Evolutionary conservation across 257 asterid species (phyloP).

Genomic region (Paulownia fortunei): DNA sequence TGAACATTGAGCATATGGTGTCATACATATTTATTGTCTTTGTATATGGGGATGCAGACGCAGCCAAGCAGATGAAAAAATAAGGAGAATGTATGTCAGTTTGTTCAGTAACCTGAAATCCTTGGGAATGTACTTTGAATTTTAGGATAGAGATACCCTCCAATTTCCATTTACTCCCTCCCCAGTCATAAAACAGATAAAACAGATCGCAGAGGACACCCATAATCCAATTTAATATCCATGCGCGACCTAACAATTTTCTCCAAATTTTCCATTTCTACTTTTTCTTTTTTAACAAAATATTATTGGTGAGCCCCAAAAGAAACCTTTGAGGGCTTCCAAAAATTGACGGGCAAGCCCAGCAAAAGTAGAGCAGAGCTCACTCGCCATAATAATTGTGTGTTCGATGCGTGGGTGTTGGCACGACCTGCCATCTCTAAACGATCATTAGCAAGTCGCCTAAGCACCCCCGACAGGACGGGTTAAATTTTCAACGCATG

Average conservation of each 20-base stretch:
- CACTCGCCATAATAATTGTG: constrained; percentile 57
- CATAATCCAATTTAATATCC: too few species aligned
- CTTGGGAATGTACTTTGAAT: constrained; percentile 60
- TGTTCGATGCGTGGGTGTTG: constrained; percentile 76
- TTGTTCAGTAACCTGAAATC: constrained; percentile 63
- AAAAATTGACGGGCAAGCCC: constrained; percentile 85
- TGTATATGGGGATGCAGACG: constrained; percentile 47
- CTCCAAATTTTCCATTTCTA: too few species aligned
- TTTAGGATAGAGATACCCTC: constrained; percentile 62
- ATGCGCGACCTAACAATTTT: too few species aligned
- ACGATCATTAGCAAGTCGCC: constrained; percentile 80
- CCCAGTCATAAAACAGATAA: too few species aligned
- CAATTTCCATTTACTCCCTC: constrained; percentile 58
- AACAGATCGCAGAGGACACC: too few species aligned
- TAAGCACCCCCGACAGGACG: constrained; percentile 82
- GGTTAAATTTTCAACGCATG: too few species aligned
- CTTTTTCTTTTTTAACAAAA: too few species aligned
- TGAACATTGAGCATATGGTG: not conserved
- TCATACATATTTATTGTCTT: constrained; percentile 52
- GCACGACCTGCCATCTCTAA: constrained; percentile 81
- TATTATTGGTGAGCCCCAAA: constrained; percentile 42
- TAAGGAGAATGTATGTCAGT: constrained; percentile 62
- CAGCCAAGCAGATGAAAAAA: constrained; percentile 62
- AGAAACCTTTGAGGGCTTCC: constrained; percentile 59
- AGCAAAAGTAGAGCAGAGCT: constrained; percentile 60